phyloP scores from a whole-genome alignment of 2,329 filamentous ascomycete genomes.

The Aspergillus sp. region DNA sequence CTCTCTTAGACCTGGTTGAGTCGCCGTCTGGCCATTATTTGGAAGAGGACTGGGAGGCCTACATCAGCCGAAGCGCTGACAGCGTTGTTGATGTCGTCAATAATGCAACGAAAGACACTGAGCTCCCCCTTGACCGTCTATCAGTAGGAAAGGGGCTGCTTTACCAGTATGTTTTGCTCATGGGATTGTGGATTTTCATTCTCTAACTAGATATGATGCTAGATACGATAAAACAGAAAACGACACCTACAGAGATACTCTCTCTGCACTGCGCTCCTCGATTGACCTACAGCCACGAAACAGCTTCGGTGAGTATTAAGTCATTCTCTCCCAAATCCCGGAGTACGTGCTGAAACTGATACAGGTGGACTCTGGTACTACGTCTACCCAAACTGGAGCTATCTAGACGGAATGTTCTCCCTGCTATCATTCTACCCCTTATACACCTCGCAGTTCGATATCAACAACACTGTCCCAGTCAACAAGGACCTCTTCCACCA shows the following conservation, averaged over 20 bases:
- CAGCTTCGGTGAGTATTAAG: slow-evolving; percentile 7
- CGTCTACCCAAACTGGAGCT: slow-evolving; percentile 53
- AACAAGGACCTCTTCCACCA: slow-evolving; percentile 46
- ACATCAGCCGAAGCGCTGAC: slow-evolving; percentile 19
- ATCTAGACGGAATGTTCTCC: slow-evolving; percentile 56
- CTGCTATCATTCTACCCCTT: slow-evolving; percentile 17
- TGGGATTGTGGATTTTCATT: background rate
- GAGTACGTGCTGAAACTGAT: background rate
- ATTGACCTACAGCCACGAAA: slow-evolving; percentile 22
- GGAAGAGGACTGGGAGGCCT: slow-evolving; percentile 20
- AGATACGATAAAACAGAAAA: slow-evolving; percentile 17
- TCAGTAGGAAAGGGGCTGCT: slow-evolving; percentile 21
- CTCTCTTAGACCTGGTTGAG: slow-evolving; percentile 20
- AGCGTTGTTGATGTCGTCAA: slow-evolving; percentile 18
- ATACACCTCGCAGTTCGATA: slow-evolving; percentile 31
- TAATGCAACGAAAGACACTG: slow-evolving; percentile 20
- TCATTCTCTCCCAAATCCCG: background rate
- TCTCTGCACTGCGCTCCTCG: slow-evolving; percentile 20
- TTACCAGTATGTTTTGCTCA: slow-evolving; percentile 11
- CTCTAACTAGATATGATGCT: background rate
- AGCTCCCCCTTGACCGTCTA: slow-evolving; percentile 22
- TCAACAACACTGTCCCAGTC: slow-evolving; percentile 41
- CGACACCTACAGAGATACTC: slow-evolving; percentile 10
- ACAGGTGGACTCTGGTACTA: slow-evolving; percentile 24
- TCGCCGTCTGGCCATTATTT: slow-evolving; percentile 6